These are phyloP conservation scores for Pascua sp. DNA, from an alignment of 1,284 basidiomycete genomes.

Conservation along the genomic window DNA sequence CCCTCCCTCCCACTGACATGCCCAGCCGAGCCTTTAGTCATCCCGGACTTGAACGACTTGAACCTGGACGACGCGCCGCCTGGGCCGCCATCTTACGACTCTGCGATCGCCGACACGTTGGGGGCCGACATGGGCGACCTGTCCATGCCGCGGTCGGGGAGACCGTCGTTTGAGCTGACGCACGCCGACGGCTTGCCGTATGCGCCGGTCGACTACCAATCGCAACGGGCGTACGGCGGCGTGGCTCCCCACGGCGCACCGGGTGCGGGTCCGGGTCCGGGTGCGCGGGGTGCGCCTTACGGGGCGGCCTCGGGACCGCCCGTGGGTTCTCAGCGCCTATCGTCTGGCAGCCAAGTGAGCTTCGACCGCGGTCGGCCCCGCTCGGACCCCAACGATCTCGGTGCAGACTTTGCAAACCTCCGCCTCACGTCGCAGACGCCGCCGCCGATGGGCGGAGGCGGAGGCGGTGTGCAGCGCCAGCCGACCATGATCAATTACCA, in stretches of 20 bases:
- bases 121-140: too few relatives aligned
- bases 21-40: constrained; percentile 10
- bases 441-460: not conserved
- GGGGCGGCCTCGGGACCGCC: too few relatives aligned
- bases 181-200: constrained; percentile 23
- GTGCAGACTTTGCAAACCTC: constrained; percentile 28
- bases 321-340: too few relatives aligned
- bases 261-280: too few relatives aligned
- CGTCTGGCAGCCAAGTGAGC: too few relatives aligned
- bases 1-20: not conserved
- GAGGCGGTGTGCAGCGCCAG: constrained; percentile 10
- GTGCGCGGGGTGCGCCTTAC: too few relatives aligned
- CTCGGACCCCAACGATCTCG: constrained; percentile 24
- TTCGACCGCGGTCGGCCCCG: too few relatives aligned
- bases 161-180: too few relatives aligned
- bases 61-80: not conserved
- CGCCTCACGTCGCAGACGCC: constrained; percentile 22
- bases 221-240: constrained; percentile 11
- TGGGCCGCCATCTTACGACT: constrained; percentile 15
- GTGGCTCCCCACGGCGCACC: not conserved
- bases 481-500: constrained; percentile 19
- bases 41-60: constrained; percentile 12
- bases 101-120: constrained; percentile 1
- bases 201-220: constrained; percentile 40
- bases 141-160: too few relatives aligned